phyloP scores from a whole-genome alignment of 176 grass and related monocot species.

The Oryza glumipatula region DNA sequence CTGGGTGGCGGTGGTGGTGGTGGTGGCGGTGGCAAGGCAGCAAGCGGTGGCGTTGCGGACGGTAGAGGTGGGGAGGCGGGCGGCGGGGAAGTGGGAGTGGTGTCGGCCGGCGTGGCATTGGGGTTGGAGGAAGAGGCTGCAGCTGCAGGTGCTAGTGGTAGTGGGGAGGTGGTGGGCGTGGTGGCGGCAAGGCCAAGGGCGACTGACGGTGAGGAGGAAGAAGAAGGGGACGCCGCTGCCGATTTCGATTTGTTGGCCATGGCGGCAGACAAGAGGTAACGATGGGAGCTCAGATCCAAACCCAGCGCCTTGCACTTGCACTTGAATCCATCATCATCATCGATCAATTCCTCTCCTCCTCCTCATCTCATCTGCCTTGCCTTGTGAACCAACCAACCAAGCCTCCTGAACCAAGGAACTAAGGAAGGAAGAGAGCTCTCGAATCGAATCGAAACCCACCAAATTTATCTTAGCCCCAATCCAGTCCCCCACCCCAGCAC shows the following conservation, averaged over 20 bases:
- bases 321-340: not conserved
- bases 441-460: too few relatives aligned
- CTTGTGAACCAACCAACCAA: too few relatives aligned
- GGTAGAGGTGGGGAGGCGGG: constrained; percentile 19
- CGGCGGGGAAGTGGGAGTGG: constrained; percentile 2
- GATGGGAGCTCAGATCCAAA: too few relatives aligned
- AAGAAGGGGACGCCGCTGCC: constrained; percentile 38
- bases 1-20: not conserved
- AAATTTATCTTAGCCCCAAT: too few relatives aligned
- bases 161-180: constrained; percentile 30
- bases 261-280: not conserved
- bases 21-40: not conserved
- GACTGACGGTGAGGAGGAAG: not conserved
- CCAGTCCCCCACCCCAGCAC: too few relatives aligned
- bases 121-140: constrained; percentile 28
- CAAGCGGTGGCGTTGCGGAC: constrained; percentile 15
- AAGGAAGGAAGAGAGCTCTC: too few relatives aligned
- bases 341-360: not conserved
- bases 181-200: not conserved
- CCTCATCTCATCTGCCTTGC: not conserved
- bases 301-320: not conserved
- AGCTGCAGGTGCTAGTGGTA: constrained; percentile 14
- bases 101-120: constrained; percentile 44
- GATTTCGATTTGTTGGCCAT: not conserved
- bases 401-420: too few relatives aligned